These are phyloP conservation scores for Penicillium brasilianum DNA, from an alignment of 2,329 filamentous ascomycete species.

Conservation along the genomic window DNA sequence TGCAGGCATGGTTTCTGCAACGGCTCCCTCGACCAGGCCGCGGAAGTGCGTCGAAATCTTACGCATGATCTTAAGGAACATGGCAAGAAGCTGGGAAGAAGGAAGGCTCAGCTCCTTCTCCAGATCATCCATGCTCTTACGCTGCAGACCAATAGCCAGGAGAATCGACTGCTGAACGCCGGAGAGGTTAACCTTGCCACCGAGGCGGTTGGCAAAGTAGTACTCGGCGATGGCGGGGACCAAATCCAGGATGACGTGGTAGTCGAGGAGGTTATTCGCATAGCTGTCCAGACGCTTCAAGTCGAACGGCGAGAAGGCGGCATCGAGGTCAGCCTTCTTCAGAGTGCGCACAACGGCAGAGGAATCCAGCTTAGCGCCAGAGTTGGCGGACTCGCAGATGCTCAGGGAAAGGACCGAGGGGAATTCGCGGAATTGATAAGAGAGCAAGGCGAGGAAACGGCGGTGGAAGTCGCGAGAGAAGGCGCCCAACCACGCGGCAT, in stretches of 20 bases:
- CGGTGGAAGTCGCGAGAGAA: slow-evolving; percentile 93
- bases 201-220: slow-evolving; percentile 82
- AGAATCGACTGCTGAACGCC: slow-evolving; percentile 87
- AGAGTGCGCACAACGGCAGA: slow-evolving; percentile 61
- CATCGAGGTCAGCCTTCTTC: slow-evolving; percentile 76
- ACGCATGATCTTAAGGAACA: slow-evolving; percentile 95
- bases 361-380: slow-evolving; percentile 70
- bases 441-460: slow-evolving; percentile 87
- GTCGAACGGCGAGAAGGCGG: slow-evolving; percentile 84
- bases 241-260: slow-evolving; percentile 94
- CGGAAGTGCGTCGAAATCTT: slow-evolving; percentile 84
- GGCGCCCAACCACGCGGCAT: slow-evolving; percentile 83
- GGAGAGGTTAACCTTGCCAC: slow-evolving; percentile 69
- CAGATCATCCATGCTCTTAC: slow-evolving; percentile 81
- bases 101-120: slow-evolving; percentile 78
- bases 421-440: slow-evolving; percentile 90
- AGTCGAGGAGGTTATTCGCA: slow-evolving; percentile 95
- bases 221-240: slow-evolving; percentile 79
- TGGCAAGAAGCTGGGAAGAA: slow-evolving; percentile 81
- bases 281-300: slow-evolving; percentile 94
- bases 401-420: slow-evolving; percentile 77
- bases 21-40: slow-evolving; percentile 73
- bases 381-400: slow-evolving; percentile 82
- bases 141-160: slow-evolving; percentile 87
- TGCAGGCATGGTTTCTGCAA: slow-evolving; percentile 68